These are phyloP conservation scores for Saturnispora sanitii DNA, from an alignment of 805 yeast species.

Conservation along the genomic window DNA sequence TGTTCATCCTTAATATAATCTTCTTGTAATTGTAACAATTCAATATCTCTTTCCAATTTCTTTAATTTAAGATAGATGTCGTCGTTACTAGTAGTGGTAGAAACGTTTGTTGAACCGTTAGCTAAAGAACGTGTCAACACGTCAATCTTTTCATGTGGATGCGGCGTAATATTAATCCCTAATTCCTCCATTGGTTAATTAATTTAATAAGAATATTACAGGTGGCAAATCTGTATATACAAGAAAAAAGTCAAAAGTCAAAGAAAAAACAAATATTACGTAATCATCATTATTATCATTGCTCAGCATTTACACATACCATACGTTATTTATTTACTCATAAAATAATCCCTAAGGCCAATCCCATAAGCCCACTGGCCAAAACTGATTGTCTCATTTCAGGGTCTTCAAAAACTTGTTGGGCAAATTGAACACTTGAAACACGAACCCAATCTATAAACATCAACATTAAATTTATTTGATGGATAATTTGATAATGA, in stretches of 20 bases:
- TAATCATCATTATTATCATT: no score
- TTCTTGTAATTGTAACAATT: conserved; percentile 77
- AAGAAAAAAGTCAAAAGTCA: neutral
- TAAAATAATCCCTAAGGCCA: neutral
- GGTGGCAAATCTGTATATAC: neutral
- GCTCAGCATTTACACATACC: no score
- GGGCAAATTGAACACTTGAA: no score
- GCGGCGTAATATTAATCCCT: conserved; percentile 32
- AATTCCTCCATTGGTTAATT: conserved; percentile 46
- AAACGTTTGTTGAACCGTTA: conserved; percentile 9
- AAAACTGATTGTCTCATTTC: neutral
- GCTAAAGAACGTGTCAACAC: conserved; percentile 9
- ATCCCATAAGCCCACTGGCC: neutral
- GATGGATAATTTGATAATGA: conserved; percentile 1
- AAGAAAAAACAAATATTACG: no score
- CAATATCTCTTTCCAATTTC: conserved; percentile 84
- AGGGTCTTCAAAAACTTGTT: no score
- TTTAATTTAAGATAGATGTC: conserved; percentile 82
- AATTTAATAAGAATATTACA: no score
- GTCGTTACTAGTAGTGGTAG: conserved; percentile 25
- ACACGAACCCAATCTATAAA: neutral
- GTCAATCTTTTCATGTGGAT: conserved; percentile 12
- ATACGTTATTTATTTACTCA: no score
- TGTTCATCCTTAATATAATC: conserved; percentile 97
- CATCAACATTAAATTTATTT: neutral